Evolutionary conservation across 176 grass and related monocot genomes (phyloP), one percentile per base, ranked within the genome.

Genomic region (Oryza meyeriana): DNA sequence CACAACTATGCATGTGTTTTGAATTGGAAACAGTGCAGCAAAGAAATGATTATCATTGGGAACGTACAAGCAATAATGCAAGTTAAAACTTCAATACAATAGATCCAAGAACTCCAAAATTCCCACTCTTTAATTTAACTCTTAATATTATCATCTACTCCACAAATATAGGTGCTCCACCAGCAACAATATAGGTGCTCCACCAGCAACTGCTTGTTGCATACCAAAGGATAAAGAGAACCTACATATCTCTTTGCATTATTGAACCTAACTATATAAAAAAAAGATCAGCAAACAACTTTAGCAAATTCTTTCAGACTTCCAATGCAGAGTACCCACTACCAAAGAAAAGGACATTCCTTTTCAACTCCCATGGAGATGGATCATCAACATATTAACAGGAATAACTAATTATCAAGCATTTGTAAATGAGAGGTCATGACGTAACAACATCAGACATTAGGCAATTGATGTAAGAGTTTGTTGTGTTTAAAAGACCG

Each of bases 131-230:
- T n/a, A n/a, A n/a, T n/a, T n/a, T n/a, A n/a, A n/a, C n/a, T n/a
- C n/a, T n/a, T 75, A 74, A 27, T 66, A 66, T 67, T 8, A 72
- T 33, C 18, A 28, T 31, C 36, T 40, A 41, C 32, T n/a, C 55
- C 63, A 75, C 18, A 85, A 74, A 61, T 80, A 81, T 64, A 11
- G 2, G 14, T 75, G 64, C 41, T 81, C 42, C 64, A 71, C 55
- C 41, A 85, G 57, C 82, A 84, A 80, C 76, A 74, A 61, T 80
- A 81, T 64, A 11, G 2, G 14, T 75, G 64, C 41, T 81, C 42
- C 64, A 71, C 55, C 41, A 85, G 57, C 82, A 84, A 80, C 76
- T 61, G 33, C 69, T 69, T 22, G 38, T 64, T 30, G 13, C 82
- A 72, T 71, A 62, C 13, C 20, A 66, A 69, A 61, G 16, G 34